Evolutionary conservation across 176 grass and related monocot species (phyloP), one percentile per base, ranked within the genome.

Genomic region (Juncus effusus): DNA sequence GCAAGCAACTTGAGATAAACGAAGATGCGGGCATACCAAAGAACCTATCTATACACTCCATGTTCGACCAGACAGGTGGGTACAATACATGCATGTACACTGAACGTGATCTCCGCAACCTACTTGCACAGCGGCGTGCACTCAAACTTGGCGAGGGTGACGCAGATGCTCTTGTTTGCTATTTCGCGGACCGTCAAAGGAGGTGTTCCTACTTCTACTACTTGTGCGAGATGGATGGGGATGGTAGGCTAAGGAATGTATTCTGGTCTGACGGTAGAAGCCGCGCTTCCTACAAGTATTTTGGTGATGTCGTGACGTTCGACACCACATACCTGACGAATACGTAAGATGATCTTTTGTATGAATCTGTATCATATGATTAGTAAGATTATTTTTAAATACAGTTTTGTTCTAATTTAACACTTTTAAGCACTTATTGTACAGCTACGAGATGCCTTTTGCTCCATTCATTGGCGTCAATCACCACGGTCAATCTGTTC

Each of bases 261-360:
- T 95, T 89, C 54, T 95, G 90, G 90, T 87, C 80, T 56, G 94
- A 99, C 72, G 82, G 88, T 55, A 86, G 75, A 65, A 86, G 82
- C 61, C 84, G 79, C 67, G 88, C 75, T 76, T 83, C 88, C n/a
- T 74, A 84, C 83, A 72, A 75, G 51, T 88, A 81, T 60, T 92
- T 89, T 78, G 85, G 79, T 67, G 85, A 95, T 86, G 90, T 89
- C 72, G 36, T 61, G 3, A 61, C 59, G 3, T 61, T 61, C 36
- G 59, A 61, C 16, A 61, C 59, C 5, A 61, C 59, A 35, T 61
- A 61, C 16, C 16, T 2, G 9, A 61, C 59, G 1, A 61, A 61
- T 1, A 14, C 4, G 59, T 61, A 41, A 47, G 44, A 47, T 47
- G 9, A 47, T 47, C 44, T 47, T 9, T 9, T 47, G 44, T 9